Evolutionary conservation across 2,329 filamentous ascomycete genomes (phyloP).

Genomic region (Microascus cirrosus): DNA sequence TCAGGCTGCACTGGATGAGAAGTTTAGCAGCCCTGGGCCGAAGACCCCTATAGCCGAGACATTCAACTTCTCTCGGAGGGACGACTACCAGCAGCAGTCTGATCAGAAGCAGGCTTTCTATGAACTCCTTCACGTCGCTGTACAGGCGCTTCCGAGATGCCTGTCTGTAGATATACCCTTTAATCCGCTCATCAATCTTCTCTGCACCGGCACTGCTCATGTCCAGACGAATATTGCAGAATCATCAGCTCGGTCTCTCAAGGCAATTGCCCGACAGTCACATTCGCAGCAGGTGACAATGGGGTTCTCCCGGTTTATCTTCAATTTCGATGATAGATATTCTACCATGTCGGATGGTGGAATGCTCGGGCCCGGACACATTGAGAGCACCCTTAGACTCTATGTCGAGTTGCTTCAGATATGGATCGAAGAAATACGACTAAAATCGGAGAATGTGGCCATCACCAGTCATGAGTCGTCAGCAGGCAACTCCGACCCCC

Average conservation of each 20-base stretch:
- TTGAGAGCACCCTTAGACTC: slow-evolving; percentile 83
- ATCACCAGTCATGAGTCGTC: slow-evolving; percentile 53
- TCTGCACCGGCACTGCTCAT: slow-evolving; percentile 95
- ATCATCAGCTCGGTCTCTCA: slow-evolving; percentile 85
- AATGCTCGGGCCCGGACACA: slow-evolving; percentile 87
- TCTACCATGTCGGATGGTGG: slow-evolving; percentile 97
- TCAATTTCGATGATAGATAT: slow-evolving; percentile 95
- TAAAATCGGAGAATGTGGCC: slow-evolving; percentile 66
- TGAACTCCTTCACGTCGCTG: slow-evolving; percentile 86
- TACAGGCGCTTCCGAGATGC: slow-evolving; percentile 91
- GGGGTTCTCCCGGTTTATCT: slow-evolving; percentile 94
- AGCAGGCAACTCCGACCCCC: slow-evolving; percentile 43
- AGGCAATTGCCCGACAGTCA: slow-evolving; percentile 86
- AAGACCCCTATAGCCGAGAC: slow-evolving; percentile 94
- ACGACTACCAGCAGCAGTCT: slow-evolving; percentile 59
- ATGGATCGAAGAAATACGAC: slow-evolving; percentile 94
- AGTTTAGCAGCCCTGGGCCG: slow-evolving; percentile 74
- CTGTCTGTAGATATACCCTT: slow-evolving; percentile 84
- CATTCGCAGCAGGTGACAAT: slow-evolving; percentile 94
- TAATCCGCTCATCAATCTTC: slow-evolving; percentile 82
- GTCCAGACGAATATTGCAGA: slow-evolving; percentile 85
- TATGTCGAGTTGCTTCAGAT: slow-evolving; percentile 92
- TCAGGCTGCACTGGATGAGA: slow-evolving; percentile 89
- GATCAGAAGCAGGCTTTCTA: slow-evolving; percentile 94
- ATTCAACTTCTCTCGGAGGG: slow-evolving; percentile 78